Base-by-base conservation (phyloP, 2,329 filamentous ascomycete species). In the Sordariomycetes sp. region DNA sequence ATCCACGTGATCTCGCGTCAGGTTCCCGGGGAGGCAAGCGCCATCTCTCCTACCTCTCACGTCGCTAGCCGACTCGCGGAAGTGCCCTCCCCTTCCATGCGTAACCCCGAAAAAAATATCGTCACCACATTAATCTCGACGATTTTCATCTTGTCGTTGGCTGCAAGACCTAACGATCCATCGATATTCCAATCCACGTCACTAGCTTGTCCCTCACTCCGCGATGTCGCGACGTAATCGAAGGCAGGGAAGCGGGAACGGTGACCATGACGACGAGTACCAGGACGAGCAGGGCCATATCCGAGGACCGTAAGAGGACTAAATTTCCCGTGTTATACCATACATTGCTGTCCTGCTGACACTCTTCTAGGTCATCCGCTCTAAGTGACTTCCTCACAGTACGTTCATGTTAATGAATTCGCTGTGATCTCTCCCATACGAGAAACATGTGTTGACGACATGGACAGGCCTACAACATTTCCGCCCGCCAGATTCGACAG, bases 381-480 rank as follows among this genome's bases (percentile, higher is more conserved):
- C 64, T 80, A 64, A 80, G 76, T 2, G 76, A 79, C 61, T 80
- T 77, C 59, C 67, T 80, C 51, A 76, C 77, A 25, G 74, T 76
- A 61, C 62, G 73, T 62, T 34, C 20, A 28, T 36, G 48, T 22
- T 10, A 4, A 20, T 10, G 3, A 17, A 15, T 34, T 51, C 4
- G 8, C 50, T 10, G 52, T 36, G 48, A 1, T 35, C n/a, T 28
- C 6, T 20, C 17, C 53, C 20, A 32, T 15, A 20, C 32, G 7
- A 13, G 45, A 8, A 17, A 10, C 10, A 55, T 13, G 20, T 55
- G 32, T 28, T 48, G n/a, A 55, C 39, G 4, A 7, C 28, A 15
- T 32, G 20, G 17, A 42, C 39, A 86, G 79, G 81, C 85, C 2
- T 84, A 88, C 68, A 89, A 89, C 64, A 90, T 90, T 62, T 88